These are phyloP conservation scores for Cercospora sp. DNA, from an alignment of 2,329 filamentous ascomycete genomes.

Conservation along the genomic window DNA sequence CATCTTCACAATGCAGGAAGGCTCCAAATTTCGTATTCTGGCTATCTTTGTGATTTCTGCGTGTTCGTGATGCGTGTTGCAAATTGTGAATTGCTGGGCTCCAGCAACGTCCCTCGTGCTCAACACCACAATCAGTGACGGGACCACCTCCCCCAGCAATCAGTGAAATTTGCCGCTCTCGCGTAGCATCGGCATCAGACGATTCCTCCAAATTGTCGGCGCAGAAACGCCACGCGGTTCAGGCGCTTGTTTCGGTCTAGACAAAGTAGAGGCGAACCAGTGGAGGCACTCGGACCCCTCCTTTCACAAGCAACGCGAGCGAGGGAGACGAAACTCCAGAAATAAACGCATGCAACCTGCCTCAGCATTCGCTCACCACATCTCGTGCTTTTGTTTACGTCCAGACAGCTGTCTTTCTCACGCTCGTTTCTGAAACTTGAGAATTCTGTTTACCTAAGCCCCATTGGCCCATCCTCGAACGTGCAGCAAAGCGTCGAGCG, in stretches of 20 bases:
- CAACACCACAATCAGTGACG: background rate
- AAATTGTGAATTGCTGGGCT: background rate
- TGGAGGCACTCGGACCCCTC: constrained; percentile 1
- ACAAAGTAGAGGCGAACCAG: constrained; percentile 4
- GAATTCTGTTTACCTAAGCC: background rate
- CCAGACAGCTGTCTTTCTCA: background rate
- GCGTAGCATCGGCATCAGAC: background rate
- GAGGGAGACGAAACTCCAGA: background rate
- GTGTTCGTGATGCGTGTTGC: background rate
- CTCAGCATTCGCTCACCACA: background rate
- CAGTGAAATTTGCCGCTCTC: background rate
- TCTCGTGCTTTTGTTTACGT: background rate
- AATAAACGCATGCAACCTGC: constrained; percentile 7
- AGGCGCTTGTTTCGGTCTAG: constrained; percentile 15
- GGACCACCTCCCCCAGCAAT: background rate
- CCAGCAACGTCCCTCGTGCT: background rate
- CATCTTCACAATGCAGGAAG: background rate
- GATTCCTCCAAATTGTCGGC: background rate
- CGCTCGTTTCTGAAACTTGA: constrained; percentile 8
- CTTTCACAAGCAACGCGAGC: constrained; percentile 5
- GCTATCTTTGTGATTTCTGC: background rate
- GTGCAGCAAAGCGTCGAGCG: background rate
- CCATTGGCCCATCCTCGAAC: background rate
- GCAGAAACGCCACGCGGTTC: constrained; percentile 11
- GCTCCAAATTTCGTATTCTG: background rate